Evolutionary conservation across 352 stramenopile genomes (phyloP), one percentile per base, ranked within the genome.

Genomic region (Globisporangium nodosum): DNA sequence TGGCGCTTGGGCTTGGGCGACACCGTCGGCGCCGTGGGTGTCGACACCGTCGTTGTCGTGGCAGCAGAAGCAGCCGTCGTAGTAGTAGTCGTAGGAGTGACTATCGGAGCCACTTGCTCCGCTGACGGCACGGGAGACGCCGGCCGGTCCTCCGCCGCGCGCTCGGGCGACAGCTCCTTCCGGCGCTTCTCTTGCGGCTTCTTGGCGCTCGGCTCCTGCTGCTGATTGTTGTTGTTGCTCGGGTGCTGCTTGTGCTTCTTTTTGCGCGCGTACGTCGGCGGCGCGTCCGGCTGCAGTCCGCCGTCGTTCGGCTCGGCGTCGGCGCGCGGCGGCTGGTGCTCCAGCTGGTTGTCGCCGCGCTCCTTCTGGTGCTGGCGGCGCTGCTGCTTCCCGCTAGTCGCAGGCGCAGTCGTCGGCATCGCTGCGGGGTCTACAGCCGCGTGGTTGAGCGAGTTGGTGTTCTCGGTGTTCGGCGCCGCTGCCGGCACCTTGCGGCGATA

Each of bases 401-500:
- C 46, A 24, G 5, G 12, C 16, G 43, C 31, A 7, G 31, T 35
- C 31, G 31, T 35, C 31, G 31, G 24, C 24, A 27, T 27, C 24
- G 24, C 24, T 27, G 24, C 35, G 35, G 35, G 7, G 8, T 16
- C 35, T 15, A 9, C 11, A 0, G 5, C 49, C 21, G 18, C 3
- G 4, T 9, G 15, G 46, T 40, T 54, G 33, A 37, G 18, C 33
- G 33, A 21, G 45, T 57, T 64, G 52, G 18, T 63, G 51, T 80
- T 74, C 37, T 84, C 61, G 24, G 58, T 57, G 15, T 56, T 40
- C 6, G 54, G 64, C 55, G 9, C 24, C 13, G 33, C 46, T 24
- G 31, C 50, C 37, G 63, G 63, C 56, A 71, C 66, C 48, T 88
- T 88, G 52, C 70, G 78, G 39, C 76, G 74, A 42, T 88, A 87